Evolutionary conservation across 2,329 filamentous ascomycete species (phyloP), one percentile per base, ranked within the genome.

Genomic region (Penicillium sp.): DNA sequence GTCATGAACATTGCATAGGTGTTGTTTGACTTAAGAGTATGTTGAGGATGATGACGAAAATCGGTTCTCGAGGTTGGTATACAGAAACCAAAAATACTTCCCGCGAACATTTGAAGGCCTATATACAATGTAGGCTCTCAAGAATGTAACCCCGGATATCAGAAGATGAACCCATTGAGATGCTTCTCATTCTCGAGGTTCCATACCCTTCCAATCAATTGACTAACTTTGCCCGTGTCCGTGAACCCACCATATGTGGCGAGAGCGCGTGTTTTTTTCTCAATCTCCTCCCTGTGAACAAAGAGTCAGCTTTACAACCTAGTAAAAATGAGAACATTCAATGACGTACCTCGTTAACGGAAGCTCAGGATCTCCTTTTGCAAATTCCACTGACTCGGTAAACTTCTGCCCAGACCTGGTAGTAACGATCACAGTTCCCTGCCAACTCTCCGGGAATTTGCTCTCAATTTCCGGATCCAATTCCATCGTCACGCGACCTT

Each of bases 331-430:
- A n/a, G 20, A 13, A 0, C 4, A 30, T 13, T 5, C n/a, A n/a
- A 18, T 3, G 2, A 9, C 30, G 24, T 59, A 67, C 65, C 62
- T 62, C 13, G 65, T 63, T 39, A 67, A 56, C 0, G 65, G 53
- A 42, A 62, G 44, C 25, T 62, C 63, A 1, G 65, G 65, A 42
- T 68, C 65, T 28, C 65, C 65, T 44, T 68, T 68, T 9, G 62
- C 56, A 52, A 62, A 63, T 16, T 60, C 58, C 5, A 63, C 62
- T 9, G 58, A 57, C 46, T 66, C 58, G 0, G 50, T 58, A 30
- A 61, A 59, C 28, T 47, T 52, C 20, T 57, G 46, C 1, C 64
- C 63, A 33, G 56, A 54, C 44, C 62, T 63, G 22, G 54, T 56
- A 1, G 49, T 57, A n/a, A 67, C 66, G 24, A 59, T 58, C 2